Percentiles rank a stretch among this genome's conserved stretches.
Evolutionary conservation across 129 eudicot species (phyloP).

Genomic region (Erigeron canadensis): DNA sequence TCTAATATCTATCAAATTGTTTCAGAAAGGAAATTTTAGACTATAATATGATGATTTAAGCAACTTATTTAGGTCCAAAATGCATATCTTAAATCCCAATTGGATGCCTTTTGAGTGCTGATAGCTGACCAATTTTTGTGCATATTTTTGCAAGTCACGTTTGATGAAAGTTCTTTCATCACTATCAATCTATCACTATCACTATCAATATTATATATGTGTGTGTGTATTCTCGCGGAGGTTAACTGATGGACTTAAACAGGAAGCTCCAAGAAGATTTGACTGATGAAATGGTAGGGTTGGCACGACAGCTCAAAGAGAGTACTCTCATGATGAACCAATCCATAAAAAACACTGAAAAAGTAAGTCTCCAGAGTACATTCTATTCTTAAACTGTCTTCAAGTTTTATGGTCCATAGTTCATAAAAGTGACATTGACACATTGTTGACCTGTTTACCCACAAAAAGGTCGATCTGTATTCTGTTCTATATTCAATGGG

Average conservation of each 20-base stretch:
- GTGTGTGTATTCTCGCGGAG: background rate
- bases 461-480: background rate
- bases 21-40: too few relatives aligned
- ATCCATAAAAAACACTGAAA: slow-evolving; percentile 76
- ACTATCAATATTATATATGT: too few relatives aligned
- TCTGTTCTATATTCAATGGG: background rate
- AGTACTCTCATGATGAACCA: slow-evolving; percentile 84
- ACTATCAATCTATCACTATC: too few relatives aligned
- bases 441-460: background rate
- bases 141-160: background rate
- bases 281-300: slow-evolving; percentile 94
- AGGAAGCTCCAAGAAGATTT: slow-evolving; percentile 97
- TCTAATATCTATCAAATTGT: too few relatives aligned
- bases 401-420: background rate
- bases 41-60: too few relatives aligned
- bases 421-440: background rate
- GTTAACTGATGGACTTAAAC: slow-evolving; percentile 6
- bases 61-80: too few relatives aligned
- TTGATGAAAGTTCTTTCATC: background rate
- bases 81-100: background rate
- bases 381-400: background rate
- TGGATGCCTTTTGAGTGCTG: background rate
- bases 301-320: slow-evolving; percentile 91
- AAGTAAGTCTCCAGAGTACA: slow-evolving; percentile 41
- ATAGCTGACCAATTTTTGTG: background rate